A percentile compares a stretch with the other conserved stretches of the same genome.
phyloP scores from a whole-genome alignment of 192 early-diverging fungal species.

The Coemansia sp. region DNA sequence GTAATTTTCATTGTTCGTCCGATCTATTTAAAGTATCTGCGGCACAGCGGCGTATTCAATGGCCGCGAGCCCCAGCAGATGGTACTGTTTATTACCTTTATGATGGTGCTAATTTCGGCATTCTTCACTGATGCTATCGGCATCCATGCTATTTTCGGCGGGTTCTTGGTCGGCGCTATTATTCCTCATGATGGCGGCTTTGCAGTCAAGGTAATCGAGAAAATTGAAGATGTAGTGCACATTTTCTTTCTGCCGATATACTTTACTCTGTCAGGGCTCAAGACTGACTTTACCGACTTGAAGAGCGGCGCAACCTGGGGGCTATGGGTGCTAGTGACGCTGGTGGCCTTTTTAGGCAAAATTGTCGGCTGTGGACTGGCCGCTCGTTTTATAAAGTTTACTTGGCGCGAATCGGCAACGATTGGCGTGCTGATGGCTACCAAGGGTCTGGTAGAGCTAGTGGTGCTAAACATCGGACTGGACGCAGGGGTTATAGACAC shows the following conservation, averaged over 20 bases:
- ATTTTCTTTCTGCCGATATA: slow-evolving; percentile 90
- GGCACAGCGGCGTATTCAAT: slow-evolving; percentile 30
- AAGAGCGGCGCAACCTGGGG: slow-evolving; percentile 73
- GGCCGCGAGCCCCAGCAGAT: slow-evolving; percentile 42
- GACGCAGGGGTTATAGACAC: slow-evolving; percentile 79
- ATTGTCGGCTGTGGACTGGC: slow-evolving; percentile 76
- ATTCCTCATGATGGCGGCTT: slow-evolving; percentile 87
- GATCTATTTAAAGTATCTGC: slow-evolving; percentile 40
- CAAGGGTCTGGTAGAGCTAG: slow-evolving; percentile 93
- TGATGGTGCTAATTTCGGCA: slow-evolving; percentile 68
- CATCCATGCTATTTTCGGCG: slow-evolving; percentile 93
- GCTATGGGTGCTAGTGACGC: slow-evolving; percentile 69
- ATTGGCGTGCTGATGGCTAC: slow-evolving; percentile 94
- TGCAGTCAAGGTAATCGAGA: slow-evolving; percentile 82
- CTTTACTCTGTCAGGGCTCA: slow-evolving; percentile 90
- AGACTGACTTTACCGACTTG: slow-evolving; percentile 78
- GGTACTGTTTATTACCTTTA: slow-evolving; percentile 70
- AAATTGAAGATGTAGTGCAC: slow-evolving; percentile 86
- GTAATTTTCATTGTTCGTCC: slow-evolving; percentile 69
- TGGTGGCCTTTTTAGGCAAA: slow-evolving; percentile 81
- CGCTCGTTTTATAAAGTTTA: slow-evolving; percentile 64
- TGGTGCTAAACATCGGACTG: slow-evolving; percentile 91
- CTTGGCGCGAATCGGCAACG: slow-evolving; percentile 79
- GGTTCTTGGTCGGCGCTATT: slow-evolving; percentile 82
- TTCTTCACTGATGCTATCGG: slow-evolving; percentile 86